Percentiles rank a stretch among this genome's conserved stretches.
These are phyloP conservation scores for Annulohypoxylon nitens DNA, from an alignment of 495 filamentous ascomycete genomes.

Conservation along the genomic window DNA sequence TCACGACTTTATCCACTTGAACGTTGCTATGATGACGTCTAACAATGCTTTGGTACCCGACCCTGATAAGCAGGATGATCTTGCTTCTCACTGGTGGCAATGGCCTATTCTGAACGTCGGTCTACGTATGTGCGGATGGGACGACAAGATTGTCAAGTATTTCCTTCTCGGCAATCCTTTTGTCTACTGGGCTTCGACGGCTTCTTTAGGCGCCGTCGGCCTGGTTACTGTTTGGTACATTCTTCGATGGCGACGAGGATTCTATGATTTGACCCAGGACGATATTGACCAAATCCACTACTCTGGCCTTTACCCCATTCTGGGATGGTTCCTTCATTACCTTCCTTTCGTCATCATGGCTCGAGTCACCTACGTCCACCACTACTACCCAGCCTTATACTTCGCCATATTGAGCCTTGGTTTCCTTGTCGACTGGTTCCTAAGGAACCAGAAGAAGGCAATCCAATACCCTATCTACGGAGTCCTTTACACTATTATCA, in stretches of 20 bases:
- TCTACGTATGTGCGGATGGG: conserved; percentile 98
- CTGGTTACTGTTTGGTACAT: conserved; percentile 84
- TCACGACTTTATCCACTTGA: conserved; percentile 96
- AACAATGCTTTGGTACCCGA: conserved; percentile 99
- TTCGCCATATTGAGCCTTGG: conserved; percentile 93
- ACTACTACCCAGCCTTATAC: conserved; percentile 99
- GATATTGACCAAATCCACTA: conserved; percentile 97
- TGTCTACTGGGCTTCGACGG: conserved; percentile 95
- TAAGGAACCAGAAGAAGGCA: conserved; percentile 70
- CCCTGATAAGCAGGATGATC: conserved; percentile 98
- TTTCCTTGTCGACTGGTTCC: conserved; percentile 88
- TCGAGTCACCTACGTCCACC: conserved; percentile 97
- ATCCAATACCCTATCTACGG: conserved; percentile 74
- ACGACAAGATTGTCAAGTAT: conserved; percentile 95
- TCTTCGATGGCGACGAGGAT: conserved; percentile 96
- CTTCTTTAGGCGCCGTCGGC: conserved; percentile 77
- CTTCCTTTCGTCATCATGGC: conserved; percentile 97
- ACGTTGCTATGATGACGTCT: conserved; percentile 99
- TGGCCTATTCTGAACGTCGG: conserved; percentile 97
- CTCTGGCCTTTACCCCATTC: conserved; percentile 87
- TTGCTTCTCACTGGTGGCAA: conserved; percentile 97
- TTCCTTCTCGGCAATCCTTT: conserved; percentile 97
- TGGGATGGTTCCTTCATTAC: conserved; percentile 97
- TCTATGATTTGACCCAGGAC: conserved; percentile 79
- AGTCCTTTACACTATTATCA: conserved; percentile 76